A percentile compares a stretch with the other conserved stretches of the same genome.
Evolutionary conservation across 2,329 filamentous ascomycete species (phyloP).

Genomic region (Cyphellophora attinorum): DNA sequence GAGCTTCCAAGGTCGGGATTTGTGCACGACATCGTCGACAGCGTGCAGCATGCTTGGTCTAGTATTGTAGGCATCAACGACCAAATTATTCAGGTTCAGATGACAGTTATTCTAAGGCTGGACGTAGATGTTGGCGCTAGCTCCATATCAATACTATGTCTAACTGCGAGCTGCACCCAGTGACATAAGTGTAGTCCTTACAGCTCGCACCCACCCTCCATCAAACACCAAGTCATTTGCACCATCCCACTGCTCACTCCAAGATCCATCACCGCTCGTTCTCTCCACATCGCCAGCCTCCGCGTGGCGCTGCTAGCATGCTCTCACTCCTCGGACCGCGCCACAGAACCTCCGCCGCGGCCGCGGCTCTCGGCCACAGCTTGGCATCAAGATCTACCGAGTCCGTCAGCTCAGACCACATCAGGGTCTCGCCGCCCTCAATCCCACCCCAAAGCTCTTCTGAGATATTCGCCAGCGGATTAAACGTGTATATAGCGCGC

Average conservation of each 20-base stretch:
- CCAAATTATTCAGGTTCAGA: too few relatives aligned
- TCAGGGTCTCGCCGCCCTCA: conserved; percentile 69
- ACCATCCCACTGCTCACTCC: conserved; percentile 58
- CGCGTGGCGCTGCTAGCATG: conserved; percentile 46
- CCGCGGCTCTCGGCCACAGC: conserved; percentile 46
- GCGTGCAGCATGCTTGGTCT: too few relatives aligned
- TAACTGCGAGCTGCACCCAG: too few relatives aligned
- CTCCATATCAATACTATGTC: too few relatives aligned
- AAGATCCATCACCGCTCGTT: conserved; percentile 56
- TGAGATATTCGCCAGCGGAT: conserved; percentile 59
- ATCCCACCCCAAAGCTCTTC: conserved; percentile 55
- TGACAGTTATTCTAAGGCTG: too few relatives aligned
- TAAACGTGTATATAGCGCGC: conserved; percentile 70
- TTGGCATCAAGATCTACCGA: conserved; percentile 58
- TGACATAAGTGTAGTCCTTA: too few relatives aligned
- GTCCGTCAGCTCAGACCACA: conserved; percentile 75
- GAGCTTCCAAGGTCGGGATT: too few relatives aligned
- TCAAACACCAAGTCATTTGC: conserved; percentile 64
- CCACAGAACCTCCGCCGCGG: conserved; percentile 47
- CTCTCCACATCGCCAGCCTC: conserved; percentile 63
- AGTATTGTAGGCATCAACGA: too few relatives aligned
- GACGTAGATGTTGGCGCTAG: too few relatives aligned
- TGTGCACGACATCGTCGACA: too few relatives aligned
- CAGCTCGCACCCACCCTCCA: too few relatives aligned
- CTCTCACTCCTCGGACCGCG: conserved; percentile 40